phyloP scores from a whole-genome alignment of 202 grass and related monocot species.

The Tripidium arundinaceum region DNA sequence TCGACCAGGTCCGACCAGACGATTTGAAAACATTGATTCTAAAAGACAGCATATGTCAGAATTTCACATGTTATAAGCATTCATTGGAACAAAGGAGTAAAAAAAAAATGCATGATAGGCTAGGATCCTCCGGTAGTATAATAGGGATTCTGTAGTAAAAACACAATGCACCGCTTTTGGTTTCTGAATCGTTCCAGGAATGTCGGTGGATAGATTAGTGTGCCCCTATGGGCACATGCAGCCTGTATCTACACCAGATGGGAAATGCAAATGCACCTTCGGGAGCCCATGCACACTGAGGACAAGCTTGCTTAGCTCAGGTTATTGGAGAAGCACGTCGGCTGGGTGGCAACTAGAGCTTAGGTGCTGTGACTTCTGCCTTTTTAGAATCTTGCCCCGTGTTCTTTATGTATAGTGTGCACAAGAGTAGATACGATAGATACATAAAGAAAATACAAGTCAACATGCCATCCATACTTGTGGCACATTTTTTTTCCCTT shows the following conservation, averaged over 20 bases:
- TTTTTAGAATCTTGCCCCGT: background rate
- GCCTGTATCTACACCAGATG: background rate
- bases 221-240: background rate
- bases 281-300: background rate
- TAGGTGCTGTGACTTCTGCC: background rate
- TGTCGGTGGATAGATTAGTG: background rate
- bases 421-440: constrained; percentile 5
- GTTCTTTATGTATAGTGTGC: background rate
- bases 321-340: background rate
- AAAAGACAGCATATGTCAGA: no score
- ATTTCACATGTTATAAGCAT: no score
- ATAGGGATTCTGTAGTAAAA: background rate
- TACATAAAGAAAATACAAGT: background rate
- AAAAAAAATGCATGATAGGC: background rate
- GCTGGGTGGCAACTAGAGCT: background rate
- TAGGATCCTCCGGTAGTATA: background rate
- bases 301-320: background rate
- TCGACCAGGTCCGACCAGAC: no score
- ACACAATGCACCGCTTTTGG: no score
- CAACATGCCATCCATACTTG: background rate
- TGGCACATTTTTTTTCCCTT: constrained; percentile 19
- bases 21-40: no score
- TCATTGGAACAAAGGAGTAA: no score
- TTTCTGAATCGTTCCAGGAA: background rate
- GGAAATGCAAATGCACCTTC: background rate